Evolutionary conservation across 495 filamentous ascomycete species (phyloP), one percentile per base, ranked within the genome.

Genomic region (Trichoderma parareesei): DNA sequence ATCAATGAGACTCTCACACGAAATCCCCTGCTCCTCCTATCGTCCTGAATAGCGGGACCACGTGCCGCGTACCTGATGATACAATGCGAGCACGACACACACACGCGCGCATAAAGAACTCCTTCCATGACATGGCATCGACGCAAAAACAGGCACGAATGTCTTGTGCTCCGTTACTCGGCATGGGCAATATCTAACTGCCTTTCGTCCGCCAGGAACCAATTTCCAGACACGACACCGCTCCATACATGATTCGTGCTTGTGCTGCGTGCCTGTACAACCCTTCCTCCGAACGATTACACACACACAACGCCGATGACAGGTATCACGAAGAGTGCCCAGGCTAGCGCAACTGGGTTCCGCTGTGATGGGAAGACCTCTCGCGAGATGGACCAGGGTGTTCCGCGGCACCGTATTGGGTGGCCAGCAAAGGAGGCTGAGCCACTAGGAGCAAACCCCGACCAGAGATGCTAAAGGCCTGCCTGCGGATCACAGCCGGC

Each of bases 401-500:
- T 10, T 55, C 53, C 53, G 53, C 53, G 53, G 53, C 53, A 38
- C 1, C 53, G 53, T 27, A 57, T 57, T 57, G 53, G 53, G 6
- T 57, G 27, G 53, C 27, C 53, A 10, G 53, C 53, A 41, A 6
- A 57, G 53, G 53, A 57, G 49, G 27, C 53, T 57, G n/a, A 49
- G 46, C 46, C 46, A 49, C 46, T 49, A 49, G 46, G 16, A 49
- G 46, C 46, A 57, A 57, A 57, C 53, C 53, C 53, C 20, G 14
- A 38, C 53, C 53, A 57, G 20, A 49, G 27, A 8, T 57, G 53
- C 53, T 57, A 35, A 16, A 33, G 18, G 18, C 53, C 27, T 57
- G 53, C 53, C 27, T 57, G 53, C 53, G 53, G 20, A 57, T 57
- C 53, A 57, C 53, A 57, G 53, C 53, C 53, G 53, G 53, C 16